Evolutionary conservation across 148 eudicot species (phyloP), one percentile per base, ranked within the genome.

Genomic region (Camellia granthamiana): DNA sequence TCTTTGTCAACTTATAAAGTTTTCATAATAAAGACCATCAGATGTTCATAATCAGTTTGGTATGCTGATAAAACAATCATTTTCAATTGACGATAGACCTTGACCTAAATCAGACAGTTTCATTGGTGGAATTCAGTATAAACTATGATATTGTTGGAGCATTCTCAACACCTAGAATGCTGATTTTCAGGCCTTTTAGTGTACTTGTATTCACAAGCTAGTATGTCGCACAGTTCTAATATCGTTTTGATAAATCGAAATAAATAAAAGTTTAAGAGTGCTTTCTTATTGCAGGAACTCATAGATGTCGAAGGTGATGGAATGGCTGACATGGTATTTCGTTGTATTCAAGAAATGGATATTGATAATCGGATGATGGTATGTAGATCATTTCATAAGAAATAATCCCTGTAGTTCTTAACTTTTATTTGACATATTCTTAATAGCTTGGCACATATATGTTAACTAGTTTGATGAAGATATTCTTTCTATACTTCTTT

Each of bases 231-330:
- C 76, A 71, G 9, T 62, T 64, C 21, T 6, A 49, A 47, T 16
- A 63, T 46, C 6, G 49, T 0, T 21, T 63, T 18, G 59, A 19
- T 43, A 47, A 2, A 14, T 77, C 14, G 49, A 65, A 51, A 55
- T 2, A 10, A 49, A 59, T 72, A 7, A 72, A 52, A 82, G 44
- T 70, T 59, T 14, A 67, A 61, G 38, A 16, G 63, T 68, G 65
- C 76, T 69, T 74, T 83, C 80, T 84, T 83, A 71, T 43, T 89
- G 82, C 88, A 93, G 99, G 98, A 93, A 78, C 98, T 96, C 75
- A 93, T 96, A 80, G 99, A 96, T 86, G 97, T 96, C 74, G 99
- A 96, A 85, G 99, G 99, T 77, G 99, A 96, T 92, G 99, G 99
- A 69, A 84, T 96, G 91, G 99, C 98, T 84, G 99, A 96, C 85